phyloP scores from a whole-genome alignment of 2,329 filamentous ascomycete genomes.

The Eutypella sp. region DNA sequence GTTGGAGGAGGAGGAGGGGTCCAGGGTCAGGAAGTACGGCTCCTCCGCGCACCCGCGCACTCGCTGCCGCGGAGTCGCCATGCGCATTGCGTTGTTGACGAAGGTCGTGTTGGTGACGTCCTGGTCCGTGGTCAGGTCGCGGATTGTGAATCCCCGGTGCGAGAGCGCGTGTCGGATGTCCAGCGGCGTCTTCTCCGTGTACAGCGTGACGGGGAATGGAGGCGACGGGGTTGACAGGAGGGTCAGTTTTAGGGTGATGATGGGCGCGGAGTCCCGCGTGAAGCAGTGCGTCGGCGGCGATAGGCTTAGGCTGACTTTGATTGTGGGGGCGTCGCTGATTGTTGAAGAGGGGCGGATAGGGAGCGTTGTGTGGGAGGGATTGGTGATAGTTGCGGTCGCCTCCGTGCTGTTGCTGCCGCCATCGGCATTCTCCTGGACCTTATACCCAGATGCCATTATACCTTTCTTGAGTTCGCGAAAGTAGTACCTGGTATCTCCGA shows the following conservation, averaged over 20 bases:
- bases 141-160: neutral
- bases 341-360: neutral
- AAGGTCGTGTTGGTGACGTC: neutral
- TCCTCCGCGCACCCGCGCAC: neutral
- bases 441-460: too few relatives aligned
- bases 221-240: neutral
- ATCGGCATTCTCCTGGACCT: too few relatives aligned
- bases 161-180: neutral
- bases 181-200: constrained; percentile 1
- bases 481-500: too few relatives aligned
- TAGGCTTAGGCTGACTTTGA: neutral
- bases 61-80: neutral
- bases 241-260: constrained; percentile 1
- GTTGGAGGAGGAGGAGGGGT: neutral
- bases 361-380: too few relatives aligned
- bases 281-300: constrained; percentile 1
- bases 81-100: neutral
- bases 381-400: too few relatives aligned
- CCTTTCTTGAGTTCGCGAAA: too few relatives aligned
- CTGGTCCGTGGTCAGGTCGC: neutral
- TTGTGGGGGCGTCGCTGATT: neutral
- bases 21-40: neutral
- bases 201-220: neutral
- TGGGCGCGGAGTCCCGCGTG: neutral
- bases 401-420: too few relatives aligned